Percentiles rank a stretch among this genome's conserved stretches.
phyloP scores from a whole-genome alignment of 2,329 filamentous ascomycete species.

The Hortaea werneckii region DNA sequence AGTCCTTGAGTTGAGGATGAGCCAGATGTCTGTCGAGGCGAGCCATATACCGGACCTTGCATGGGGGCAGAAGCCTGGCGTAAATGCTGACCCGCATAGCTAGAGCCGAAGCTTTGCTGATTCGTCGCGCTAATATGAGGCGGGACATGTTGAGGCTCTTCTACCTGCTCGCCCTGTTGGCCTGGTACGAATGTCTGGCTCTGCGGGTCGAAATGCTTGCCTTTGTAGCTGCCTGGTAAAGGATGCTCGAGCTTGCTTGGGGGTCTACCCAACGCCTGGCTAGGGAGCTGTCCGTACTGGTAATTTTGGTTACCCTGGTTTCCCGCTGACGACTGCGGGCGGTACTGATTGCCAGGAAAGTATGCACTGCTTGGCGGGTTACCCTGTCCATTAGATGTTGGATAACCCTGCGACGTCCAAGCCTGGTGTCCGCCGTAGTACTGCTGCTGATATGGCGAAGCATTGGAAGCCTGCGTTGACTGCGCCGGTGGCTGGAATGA shows the following conservation, averaged over 20 bases:
- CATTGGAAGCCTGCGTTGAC: slow-evolving; percentile 14
- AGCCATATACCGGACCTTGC: slow-evolving; percentile 19
- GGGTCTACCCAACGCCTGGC: slow-evolving; percentile 57
- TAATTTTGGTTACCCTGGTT: slow-evolving; percentile 43
- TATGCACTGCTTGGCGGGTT: background rate
- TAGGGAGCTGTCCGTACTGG: slow-evolving; percentile 68
- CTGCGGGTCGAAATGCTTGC: slow-evolving; percentile 86
- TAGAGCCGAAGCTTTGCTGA: slow-evolving; percentile 3
- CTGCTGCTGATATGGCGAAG: slow-evolving; percentile 11
- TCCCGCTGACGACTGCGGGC: background rate
- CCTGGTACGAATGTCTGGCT: slow-evolving; percentile 82
- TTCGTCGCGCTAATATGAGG: slow-evolving; percentile 12
- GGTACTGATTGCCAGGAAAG: background rate
- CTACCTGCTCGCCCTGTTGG: slow-evolving; percentile 34
- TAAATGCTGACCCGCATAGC: slow-evolving; percentile 12
- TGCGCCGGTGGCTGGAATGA: slow-evolving; percentile 29
- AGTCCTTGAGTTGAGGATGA: slow-evolving; percentile 7
- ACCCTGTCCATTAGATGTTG: background rate
- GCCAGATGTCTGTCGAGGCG: slow-evolving; percentile 11
- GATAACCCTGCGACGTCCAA: slow-evolving; percentile 25
- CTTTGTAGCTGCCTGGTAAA: slow-evolving; percentile 72
- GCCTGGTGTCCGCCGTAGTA: slow-evolving; percentile 15
- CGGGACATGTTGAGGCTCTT: slow-evolving; percentile 11
- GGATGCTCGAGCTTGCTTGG: slow-evolving; percentile 69
- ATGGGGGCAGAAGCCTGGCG: slow-evolving; percentile 25